phyloP scores from a whole-genome alignment of 2,329 filamentous ascomycete species.

The Alternaria arborescens region DNA sequence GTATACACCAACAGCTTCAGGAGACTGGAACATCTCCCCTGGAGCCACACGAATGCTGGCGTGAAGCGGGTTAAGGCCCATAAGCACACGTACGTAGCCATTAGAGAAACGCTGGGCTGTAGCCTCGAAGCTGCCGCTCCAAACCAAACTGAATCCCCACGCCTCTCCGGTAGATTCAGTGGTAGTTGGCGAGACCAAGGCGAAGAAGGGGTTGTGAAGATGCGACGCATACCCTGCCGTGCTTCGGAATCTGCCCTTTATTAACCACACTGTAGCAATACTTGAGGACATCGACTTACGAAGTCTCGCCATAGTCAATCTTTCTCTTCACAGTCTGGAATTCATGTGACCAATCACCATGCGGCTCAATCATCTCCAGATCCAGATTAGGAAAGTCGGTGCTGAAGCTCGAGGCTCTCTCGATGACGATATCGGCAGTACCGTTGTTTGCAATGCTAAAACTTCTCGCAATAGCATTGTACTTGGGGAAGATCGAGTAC shows the following conservation, averaged over 20 bases:
- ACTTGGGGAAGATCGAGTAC: slow-evolving; percentile 70
- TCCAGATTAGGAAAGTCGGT: slow-evolving; percentile 68
- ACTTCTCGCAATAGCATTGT: slow-evolving; percentile 69
- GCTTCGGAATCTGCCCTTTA: slow-evolving; percentile 64
- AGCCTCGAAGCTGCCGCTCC: slow-evolving; percentile 69
- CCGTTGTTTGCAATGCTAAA: slow-evolving; percentile 69
- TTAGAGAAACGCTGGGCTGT: slow-evolving; percentile 70
- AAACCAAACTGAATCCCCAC: slow-evolving; percentile 72
- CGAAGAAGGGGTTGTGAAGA: slow-evolving; percentile 71
- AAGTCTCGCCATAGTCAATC: slow-evolving; percentile 63
- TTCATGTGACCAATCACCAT: slow-evolving; percentile 71
- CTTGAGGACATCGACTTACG: slow-evolving; percentile 19
- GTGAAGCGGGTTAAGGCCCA: slow-evolving; percentile 69
- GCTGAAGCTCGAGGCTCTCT: slow-evolving; percentile 68
- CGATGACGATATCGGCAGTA: slow-evolving; percentile 60
- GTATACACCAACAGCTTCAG: slow-evolving; percentile 70
- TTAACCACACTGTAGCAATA: slow-evolving; percentile 9
- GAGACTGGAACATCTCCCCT: slow-evolving; percentile 66
- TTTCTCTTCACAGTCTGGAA: slow-evolving; percentile 63
- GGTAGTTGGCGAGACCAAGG: slow-evolving; percentile 63
- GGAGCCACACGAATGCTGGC: slow-evolving; percentile 66
- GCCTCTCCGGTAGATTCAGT: slow-evolving; percentile 69
- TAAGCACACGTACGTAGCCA: slow-evolving; percentile 66
- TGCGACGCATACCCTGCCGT: slow-evolving; percentile 70
- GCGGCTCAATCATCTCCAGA: slow-evolving; percentile 68